These are phyloP conservation scores for Cercospora sesami DNA, from an alignment of 2,329 filamentous ascomycete genomes.

Conservation along the genomic window DNA sequence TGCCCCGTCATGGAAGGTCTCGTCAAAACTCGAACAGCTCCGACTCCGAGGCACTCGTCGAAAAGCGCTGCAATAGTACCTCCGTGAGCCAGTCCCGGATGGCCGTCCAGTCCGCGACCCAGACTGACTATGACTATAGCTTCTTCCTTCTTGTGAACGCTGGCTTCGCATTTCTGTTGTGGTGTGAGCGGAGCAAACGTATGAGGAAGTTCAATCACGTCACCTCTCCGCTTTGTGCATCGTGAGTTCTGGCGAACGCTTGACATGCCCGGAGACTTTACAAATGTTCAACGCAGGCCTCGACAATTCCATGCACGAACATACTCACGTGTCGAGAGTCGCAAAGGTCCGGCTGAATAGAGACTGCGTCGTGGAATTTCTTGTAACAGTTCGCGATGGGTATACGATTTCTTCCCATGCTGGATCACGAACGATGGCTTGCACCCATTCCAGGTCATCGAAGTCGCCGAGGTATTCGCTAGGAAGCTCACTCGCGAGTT, in stretches of 20 bases:
- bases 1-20: slow-evolving; percentile 15
- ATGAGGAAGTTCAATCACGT: not conserved
- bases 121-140: slow-evolving; percentile 14
- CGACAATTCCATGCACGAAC: not conserved
- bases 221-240: not conserved
- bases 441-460: slow-evolving; percentile 11
- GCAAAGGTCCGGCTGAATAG: slow-evolving; percentile 17
- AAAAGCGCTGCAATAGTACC: slow-evolving; percentile 19
- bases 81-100: slow-evolving; percentile 17
- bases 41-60: slow-evolving; percentile 15
- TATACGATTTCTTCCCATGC: slow-evolving; percentile 12
- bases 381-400: slow-evolving; percentile 15
- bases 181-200: not conserved
- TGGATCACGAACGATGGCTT: slow-evolving; percentile 13
- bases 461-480: slow-evolving; percentile 19
- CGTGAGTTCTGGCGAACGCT: slow-evolving; percentile 3
- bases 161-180: not conserved
- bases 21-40: slow-evolving; percentile 11
- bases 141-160: slow-evolving; percentile 17
- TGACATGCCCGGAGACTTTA: slow-evolving; percentile 15
- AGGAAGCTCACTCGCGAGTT: slow-evolving; percentile 19
- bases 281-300: not conserved
- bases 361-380: slow-evolving; percentile 16
- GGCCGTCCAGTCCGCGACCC: slow-evolving; percentile 16
- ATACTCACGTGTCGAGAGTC: slow-evolving; percentile 14